Evolutionary conservation across 179 eudicot genomes (phyloP).

Genomic region (Corrigiola litoralis): DNA sequence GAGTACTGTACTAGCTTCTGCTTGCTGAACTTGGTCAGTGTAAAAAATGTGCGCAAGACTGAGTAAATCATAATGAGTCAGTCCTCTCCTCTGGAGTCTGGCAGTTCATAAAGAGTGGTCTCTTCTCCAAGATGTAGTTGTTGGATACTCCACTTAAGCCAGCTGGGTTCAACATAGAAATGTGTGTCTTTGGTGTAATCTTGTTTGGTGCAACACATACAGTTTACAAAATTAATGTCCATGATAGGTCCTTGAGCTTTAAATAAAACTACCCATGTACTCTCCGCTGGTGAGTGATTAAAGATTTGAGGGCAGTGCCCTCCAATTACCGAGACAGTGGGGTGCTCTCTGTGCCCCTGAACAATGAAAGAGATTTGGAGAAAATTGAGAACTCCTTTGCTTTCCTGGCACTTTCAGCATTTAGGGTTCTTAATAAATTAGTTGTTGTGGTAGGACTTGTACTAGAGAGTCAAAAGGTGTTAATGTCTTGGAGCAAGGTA

Average conservation of each 20-base stretch:
- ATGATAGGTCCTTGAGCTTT: not conserved
- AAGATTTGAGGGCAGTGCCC: slow-evolving; percentile 21
- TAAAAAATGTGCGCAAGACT: slow-evolving; percentile 5
- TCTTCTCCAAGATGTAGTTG: slow-evolving; percentile 20
- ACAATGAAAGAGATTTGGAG: not conserved
- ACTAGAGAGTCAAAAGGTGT: slow-evolving; percentile 5
- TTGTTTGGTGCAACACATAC: slow-evolving; percentile 1
- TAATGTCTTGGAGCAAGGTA: slow-evolving; percentile 6
- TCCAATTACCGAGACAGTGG: slow-evolving; percentile 27
- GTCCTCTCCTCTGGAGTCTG: not conserved
- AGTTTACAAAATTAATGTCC: not conserved
- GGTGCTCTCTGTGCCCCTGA: slow-evolving; percentile 18
- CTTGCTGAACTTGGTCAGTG: slow-evolving; percentile 9
- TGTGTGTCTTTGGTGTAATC: slow-evolving; percentile 1
- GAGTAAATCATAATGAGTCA: slow-evolving; percentile 11
- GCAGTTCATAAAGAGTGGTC: slow-evolving; percentile 10
- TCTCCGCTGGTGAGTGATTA: not conserved
- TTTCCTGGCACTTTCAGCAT: slow-evolving; percentile 20
- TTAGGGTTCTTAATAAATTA: not conserved
- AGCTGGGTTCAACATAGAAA: slow-evolving; percentile 10
- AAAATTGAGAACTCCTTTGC: slow-evolving; percentile 14
- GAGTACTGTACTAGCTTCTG: slow-evolving; percentile 3
- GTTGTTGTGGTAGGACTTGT: not conserved
- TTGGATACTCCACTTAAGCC: slow-evolving; percentile 17
- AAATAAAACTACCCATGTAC: not conserved